Conservation (phyloP, 352 stramenopile species). For the Phytopythium delawarense region DNA sequence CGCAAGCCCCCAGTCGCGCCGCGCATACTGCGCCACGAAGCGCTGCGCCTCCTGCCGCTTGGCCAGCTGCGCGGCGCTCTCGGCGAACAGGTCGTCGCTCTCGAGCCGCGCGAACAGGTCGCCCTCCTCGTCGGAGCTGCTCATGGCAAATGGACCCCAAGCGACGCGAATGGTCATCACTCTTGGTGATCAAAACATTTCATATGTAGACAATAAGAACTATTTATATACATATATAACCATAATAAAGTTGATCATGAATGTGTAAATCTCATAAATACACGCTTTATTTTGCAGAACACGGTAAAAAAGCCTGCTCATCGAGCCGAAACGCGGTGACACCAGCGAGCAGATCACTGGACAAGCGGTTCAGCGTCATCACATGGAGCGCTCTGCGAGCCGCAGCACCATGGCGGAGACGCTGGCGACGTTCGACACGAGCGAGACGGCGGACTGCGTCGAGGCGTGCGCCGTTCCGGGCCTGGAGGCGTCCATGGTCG, state of each 20-base stretch:
- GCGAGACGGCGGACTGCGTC: conserved; percentile 81
- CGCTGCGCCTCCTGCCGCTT: conserved; percentile 29
- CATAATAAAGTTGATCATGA: not conserved
- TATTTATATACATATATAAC: not conserved
- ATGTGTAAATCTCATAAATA: not conserved
- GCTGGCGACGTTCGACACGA: conserved; percentile 69
- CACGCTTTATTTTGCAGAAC: not conserved
- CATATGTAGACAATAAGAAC: not conserved
- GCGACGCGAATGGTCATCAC: not conserved
- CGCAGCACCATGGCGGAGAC: conserved; percentile 13
- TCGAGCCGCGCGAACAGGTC: conserved; percentile 35
- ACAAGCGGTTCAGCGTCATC: not conserved
- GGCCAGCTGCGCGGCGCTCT: conserved; percentile 26
- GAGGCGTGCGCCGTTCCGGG: conserved; percentile 65
- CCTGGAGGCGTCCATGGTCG: conserved; percentile 61
- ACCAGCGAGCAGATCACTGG: not conserved
- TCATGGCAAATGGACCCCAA: conserved; percentile 10
- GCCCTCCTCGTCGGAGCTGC: conserved; percentile 33
- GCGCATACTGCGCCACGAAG: conserved; percentile 32
- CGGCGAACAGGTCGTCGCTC: conserved; percentile 37
- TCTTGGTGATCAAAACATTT: not conserved
- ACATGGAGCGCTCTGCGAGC: not conserved
- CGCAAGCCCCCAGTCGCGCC: conserved; percentile 35
- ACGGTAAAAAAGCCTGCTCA: not conserved
- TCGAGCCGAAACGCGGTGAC: not conserved